phyloP scores from a whole-genome alignment of 2,329 filamentous ascomycete species.

The Fusarium circinatum region DNA sequence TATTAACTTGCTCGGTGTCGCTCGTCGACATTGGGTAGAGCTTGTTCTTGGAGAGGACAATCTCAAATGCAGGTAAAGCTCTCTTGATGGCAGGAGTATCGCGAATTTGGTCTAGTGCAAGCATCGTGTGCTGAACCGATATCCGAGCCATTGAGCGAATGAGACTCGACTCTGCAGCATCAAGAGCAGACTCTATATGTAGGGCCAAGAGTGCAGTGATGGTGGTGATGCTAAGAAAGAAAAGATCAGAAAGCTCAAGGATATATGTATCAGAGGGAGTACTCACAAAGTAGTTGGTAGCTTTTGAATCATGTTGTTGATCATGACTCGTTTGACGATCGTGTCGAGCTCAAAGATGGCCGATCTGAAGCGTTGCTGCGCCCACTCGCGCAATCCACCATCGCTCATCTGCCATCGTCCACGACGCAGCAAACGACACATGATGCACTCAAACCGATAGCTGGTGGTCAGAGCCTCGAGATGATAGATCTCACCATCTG shows the following conservation, averaged over 20 bases:
- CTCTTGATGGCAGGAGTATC: slow-evolving; percentile 12
- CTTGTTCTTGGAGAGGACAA: slow-evolving; percentile 11
- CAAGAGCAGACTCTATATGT: slow-evolving; percentile 3
- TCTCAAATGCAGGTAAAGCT: slow-evolving; percentile 9
- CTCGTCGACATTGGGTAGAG: not conserved
- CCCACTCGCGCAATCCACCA: slow-evolving; percentile 2
- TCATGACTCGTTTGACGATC: slow-evolving; percentile 10
- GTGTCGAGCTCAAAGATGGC: slow-evolving; percentile 22
- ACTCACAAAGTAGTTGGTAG: slow-evolving; percentile 13
- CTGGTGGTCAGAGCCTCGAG: slow-evolving; percentile 7
- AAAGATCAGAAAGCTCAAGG: rapidly evolving
- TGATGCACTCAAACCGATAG: slow-evolving; percentile 29
- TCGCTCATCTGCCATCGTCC: not conserved
- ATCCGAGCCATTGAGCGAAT: slow-evolving; percentile 8
- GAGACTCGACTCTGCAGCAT: not conserved
- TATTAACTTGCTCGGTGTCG: rapidly evolving
- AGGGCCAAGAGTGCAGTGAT: not conserved
- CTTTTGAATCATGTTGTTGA: not conserved
- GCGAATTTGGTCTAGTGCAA: not conserved
- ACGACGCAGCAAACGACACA: slow-evolving; percentile 22
- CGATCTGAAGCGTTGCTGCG: slow-evolving; percentile 15
- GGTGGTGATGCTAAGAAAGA: not conserved
- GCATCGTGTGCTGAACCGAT: slow-evolving; percentile 9
- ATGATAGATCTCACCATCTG: not conserved
- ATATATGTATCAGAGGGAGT: rapidly evolving